Conservation (phyloP, 257 asterid species). For the Solanum microdontum region DNA sequence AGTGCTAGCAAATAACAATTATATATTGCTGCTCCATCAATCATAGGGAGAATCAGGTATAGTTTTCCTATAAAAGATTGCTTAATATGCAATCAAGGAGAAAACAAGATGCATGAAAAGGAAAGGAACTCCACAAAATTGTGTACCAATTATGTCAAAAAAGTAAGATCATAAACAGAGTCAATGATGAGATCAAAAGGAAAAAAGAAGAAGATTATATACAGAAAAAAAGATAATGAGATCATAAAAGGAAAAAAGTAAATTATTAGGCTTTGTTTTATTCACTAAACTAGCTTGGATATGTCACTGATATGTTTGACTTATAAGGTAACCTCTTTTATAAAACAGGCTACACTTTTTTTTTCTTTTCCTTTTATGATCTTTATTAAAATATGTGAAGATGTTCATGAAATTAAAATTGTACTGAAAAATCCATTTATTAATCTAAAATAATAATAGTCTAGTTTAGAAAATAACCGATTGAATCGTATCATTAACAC, state of each 20-base stretch:
- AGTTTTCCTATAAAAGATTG: neutral
- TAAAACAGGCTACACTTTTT: neutral
- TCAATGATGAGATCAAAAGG: neutral
- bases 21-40: neutral
- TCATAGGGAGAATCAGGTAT: neutral
- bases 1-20: neutral
- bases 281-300: neutral
- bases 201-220: neutral
- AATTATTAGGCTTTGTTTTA: neutral
- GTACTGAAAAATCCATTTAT: neutral
- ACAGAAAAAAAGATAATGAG: neutral
- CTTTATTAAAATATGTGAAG: neutral
- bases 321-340: neutral
- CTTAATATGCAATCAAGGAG: neutral
- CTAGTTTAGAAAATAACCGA: neutral
- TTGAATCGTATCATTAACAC: no score
- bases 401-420: neutral
- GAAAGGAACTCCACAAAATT: neutral
- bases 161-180: neutral
- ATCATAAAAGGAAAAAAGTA: neutral
- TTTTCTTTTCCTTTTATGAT: neutral
- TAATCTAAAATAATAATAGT: neutral
- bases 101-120: neutral
- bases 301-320: neutral
- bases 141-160: neutral